Base-by-base conservation (phyloP, 495 filamentous ascomycete species). In the Hyaloscypha finlandica region DNA sequence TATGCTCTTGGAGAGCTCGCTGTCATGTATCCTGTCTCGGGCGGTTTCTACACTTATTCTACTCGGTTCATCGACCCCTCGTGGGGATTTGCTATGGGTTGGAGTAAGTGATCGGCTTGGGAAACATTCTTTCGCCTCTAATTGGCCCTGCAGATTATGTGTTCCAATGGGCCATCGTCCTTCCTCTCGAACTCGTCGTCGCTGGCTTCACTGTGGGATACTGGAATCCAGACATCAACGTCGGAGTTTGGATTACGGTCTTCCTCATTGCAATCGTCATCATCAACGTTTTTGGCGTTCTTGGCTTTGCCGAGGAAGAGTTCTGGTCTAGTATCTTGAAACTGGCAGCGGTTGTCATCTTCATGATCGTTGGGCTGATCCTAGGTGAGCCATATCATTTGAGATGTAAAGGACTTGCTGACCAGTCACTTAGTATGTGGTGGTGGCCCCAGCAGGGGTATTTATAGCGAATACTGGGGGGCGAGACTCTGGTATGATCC, bases 71-170 rank as follows among this genome's bases (percentile, higher is more conserved):
- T 94, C 68, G 90, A 93, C 68, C 90, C 90, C 9, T 89, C 89
- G 64, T 86, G 92, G 84, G 92, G 92, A 57, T 95, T 96, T 75
- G 90, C 92, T 65, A 94, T 96, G 82, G 92, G 92, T 58, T 93
- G 88, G 88, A 88, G 42, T 48, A 22, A 90, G 73, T 59, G 11
- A 16, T 48, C 42, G 22, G 8, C n/a, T 37, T 20, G 30, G 30
- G 52, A 0, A 25, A 45, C 33, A 39, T 9, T 59, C 8, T 16
- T 32, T 37, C 30, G 12, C 4, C 29, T 59, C 57, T 59, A 22
- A 70, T 29, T 92, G 16, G 16, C 29, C 16, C 29, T 29, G 8
- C 19, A 56, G 53, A 56, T 16, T 56, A 92, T 73, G 86, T 87
- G 64, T 78, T 90, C 58, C 81, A 84, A 72, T 92, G 89, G 89